Evolutionary conservation across 306 rosid genomes (phyloP), one percentile per base, ranked within the genome.

Genomic region (Quillaja saponaria): DNA sequence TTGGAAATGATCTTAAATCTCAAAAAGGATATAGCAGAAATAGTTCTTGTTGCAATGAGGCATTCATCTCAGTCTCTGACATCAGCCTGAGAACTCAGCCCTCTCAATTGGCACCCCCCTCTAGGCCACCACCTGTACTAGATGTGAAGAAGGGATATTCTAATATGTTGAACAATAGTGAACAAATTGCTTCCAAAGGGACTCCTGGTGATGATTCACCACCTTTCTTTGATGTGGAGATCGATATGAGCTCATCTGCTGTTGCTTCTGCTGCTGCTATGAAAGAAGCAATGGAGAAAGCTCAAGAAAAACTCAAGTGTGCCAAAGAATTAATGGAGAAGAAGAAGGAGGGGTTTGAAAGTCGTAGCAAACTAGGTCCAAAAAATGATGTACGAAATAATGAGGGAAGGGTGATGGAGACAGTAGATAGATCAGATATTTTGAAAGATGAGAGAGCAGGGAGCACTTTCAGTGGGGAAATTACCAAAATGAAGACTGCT

Each of bases 61-160:
- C 39, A 10, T 92, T 92, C 58, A 21, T 88, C 56, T 71, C 89
- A 44, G 77, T 92, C 58, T 69, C 96, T 45, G 90, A 84, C 42
- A 83, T 92, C 66, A 84, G 77, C 68, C 99, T 92, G 50, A 82
- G 89, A 77, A 92, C 96, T 34, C 76, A 57, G 67, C 95, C 96
- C 31, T 82, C 86, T 49, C 80, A 64, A 37, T 71, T 92, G 75
- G 96, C 96, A n/a, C 99, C 99, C 11, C 99, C 99, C 19, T 67
- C 89, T 63, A 88, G 96, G 18, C 94, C 85, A 13, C 99, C 99
- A 0, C 96, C 99, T 44, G 42, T 25, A 40, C 60, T 79, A 58
- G 90, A 81, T 67, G 73, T 47, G 28, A 77, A 50, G 45, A 86
- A 73, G 50, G 89, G 74, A 49, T 66, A 64, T 58, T 34, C 61